Conservation (phyloP, 1,139 yeast genomes). For the Geotrichum fermentans region DNA sequence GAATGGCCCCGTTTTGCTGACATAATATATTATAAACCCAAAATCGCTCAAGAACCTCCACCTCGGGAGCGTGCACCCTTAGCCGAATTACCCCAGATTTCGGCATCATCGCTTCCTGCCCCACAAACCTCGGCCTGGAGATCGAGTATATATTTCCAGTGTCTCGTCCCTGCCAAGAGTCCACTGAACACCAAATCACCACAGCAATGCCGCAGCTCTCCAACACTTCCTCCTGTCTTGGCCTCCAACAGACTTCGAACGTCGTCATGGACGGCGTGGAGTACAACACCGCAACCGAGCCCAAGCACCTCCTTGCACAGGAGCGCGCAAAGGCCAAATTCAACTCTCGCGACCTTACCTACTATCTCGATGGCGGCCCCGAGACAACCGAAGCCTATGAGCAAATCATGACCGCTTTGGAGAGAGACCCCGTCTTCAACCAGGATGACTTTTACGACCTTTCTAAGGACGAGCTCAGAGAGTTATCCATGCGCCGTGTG, state of each 20-base stretch:
- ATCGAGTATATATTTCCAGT: no score
- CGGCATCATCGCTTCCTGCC: no score
- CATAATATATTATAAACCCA: no score
- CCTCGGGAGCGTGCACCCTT: no score
- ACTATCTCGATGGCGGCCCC: conserved; percentile 48
- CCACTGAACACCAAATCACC: no score
- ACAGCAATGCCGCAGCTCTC: no score
- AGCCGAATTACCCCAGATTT: no score
- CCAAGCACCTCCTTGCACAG: conserved; percentile 29
- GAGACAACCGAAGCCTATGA: conserved; percentile 42
- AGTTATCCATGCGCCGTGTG: conserved; percentile 45
- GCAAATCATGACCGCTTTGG: conserved; percentile 43
- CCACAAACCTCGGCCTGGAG: no score
- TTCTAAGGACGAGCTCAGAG: conserved; percentile 45
- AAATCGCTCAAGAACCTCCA: no score
- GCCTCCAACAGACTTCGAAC: conserved; percentile 19
- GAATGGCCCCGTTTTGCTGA: no score
- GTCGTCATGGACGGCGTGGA: conserved; percentile 26
- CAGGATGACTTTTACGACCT: conserved; percentile 46
- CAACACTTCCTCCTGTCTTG: no score
- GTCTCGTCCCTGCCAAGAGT: no score
- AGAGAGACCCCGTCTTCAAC: conserved; percentile 48
- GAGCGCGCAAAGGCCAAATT: conserved; percentile 45
- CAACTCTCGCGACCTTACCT: conserved; percentile 42
- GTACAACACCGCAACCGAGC: conserved; percentile 23